phyloP scores from a whole-genome alignment of 768 basidiomycete genomes.

The Amanita pallidorosea region DNA sequence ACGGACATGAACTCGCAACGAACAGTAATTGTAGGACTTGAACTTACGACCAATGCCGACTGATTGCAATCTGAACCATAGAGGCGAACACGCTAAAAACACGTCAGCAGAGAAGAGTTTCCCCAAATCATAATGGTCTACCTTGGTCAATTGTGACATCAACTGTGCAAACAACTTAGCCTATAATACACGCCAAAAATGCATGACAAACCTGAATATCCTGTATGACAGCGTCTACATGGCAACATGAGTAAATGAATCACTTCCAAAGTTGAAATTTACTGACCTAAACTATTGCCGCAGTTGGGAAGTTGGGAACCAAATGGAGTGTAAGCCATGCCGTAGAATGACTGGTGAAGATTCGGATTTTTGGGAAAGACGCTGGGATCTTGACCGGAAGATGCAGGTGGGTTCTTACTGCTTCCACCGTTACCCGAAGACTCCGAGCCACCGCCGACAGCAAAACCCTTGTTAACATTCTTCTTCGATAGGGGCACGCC shows the following conservation, averaged over 20 bases:
- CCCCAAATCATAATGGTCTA: conserved; percentile 12
- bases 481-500: conserved; percentile 42
- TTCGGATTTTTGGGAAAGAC: conserved; percentile 60
- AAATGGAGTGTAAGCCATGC: conserved; percentile 77
- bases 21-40: not conserved
- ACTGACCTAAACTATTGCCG: conserved; percentile 38
- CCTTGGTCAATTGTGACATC: conserved; percentile 76
- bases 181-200: conserved; percentile 1
- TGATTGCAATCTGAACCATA: conserved; percentile 89
- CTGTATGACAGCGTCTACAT: conserved; percentile 44
- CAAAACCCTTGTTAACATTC: conserved; percentile 16
- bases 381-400: conserved; percentile 59
- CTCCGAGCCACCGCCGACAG: conserved; percentile 6
- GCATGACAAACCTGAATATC: conserved; percentile 53
- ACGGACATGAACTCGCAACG: not conserved
- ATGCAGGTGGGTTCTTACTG: conserved; percentile 6
- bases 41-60: conserved; percentile 57
- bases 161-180: conserved; percentile 31
- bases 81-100: conserved; percentile 53
- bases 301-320: conserved; percentile 66
- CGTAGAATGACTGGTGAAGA: conserved; percentile 72
- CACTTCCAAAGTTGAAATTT: not conserved
- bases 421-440: not conserved
- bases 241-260: not conserved
- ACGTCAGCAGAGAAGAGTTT: not conserved